Percentiles rank a stretch among this genome's conserved stretches.
Conservation (phyloP, 2,329 filamentous ascomycete species). For the Cytospora piceae region DNA sequence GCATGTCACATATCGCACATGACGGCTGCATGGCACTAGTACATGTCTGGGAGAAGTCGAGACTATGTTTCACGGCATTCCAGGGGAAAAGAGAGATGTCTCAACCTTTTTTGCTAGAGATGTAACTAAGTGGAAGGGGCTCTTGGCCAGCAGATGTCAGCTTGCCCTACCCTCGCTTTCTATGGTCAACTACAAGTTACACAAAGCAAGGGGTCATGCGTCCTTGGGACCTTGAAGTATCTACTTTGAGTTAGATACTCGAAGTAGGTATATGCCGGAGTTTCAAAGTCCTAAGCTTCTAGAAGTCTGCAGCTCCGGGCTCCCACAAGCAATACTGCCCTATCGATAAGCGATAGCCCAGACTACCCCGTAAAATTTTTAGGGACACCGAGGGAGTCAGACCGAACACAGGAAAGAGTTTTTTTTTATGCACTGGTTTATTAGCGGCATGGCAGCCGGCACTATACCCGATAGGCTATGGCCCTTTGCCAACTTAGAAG, state of each 20-base stretch:
- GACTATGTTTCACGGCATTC: not conserved
- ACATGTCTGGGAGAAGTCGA: not conserved
- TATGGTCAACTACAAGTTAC: not conserved
- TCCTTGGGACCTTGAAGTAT: not conserved
- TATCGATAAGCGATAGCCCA: slow-evolving; percentile 1
- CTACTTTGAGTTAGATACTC: not conserved
- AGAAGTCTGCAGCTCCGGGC: not conserved
- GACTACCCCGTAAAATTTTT: not conserved
- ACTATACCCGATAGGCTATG: not conserved
- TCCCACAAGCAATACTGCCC: not conserved
- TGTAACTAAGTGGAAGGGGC: not conserved
- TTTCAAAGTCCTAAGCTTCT: not conserved
- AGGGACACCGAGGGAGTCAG: not conserved
- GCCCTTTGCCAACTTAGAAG: not conserved
- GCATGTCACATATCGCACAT: not conserved
- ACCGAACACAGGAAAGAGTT: not conserved
- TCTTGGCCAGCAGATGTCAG: not conserved
- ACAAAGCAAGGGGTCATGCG: not conserved
- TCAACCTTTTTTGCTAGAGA: not conserved
- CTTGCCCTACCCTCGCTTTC: not conserved
- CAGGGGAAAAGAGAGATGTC: not conserved
- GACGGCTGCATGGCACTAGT: not conserved
- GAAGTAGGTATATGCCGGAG: not conserved
- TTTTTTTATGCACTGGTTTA: not conserved
- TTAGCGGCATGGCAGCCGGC: not conserved